phyloP scores from a whole-genome alignment of 1,284 basidiomycete genomes.

The Caloboletus firmus region DNA sequence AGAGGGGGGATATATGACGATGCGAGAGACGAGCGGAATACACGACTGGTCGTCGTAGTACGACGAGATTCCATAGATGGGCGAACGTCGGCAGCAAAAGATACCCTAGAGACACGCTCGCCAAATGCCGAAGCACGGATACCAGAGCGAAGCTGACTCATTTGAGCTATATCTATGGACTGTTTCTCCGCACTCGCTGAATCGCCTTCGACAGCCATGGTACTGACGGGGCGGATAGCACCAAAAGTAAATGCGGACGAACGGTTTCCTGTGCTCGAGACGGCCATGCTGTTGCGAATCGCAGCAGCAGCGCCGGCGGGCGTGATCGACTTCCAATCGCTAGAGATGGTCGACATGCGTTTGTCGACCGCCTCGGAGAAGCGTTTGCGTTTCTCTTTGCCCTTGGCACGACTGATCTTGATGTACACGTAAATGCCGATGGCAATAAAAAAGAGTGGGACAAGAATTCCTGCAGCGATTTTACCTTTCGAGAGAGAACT shows the following conservation, averaged over 20 bases:
- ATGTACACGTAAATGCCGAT: slow-evolving; percentile 54
- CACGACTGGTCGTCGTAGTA: slow-evolving; percentile 49
- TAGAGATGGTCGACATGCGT: slow-evolving; percentile 78
- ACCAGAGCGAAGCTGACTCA: slow-evolving; percentile 53
- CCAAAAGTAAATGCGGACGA: slow-evolving; percentile 57
- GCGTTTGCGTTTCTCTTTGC: slow-evolving; percentile 59
- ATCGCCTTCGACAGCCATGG: slow-evolving; percentile 47
- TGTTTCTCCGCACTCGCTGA: slow-evolving; percentile 32
- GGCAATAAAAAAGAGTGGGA: slow-evolving; percentile 63
- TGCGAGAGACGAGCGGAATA: slow-evolving; percentile 47
- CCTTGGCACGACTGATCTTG: slow-evolving; percentile 56
- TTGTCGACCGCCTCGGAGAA: slow-evolving; percentile 75
- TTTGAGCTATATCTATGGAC: slow-evolving; percentile 46
- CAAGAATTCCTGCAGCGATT: slow-evolving; percentile 74
- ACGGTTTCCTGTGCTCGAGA: slow-evolving; percentile 43
- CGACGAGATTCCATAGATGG: slow-evolving; percentile 60
- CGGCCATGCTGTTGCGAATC: slow-evolving; percentile 68
- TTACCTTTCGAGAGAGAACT: slow-evolving; percentile 55
- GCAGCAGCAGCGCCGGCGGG: slow-evolving; percentile 70
- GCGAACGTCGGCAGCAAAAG: slow-evolving; percentile 69
- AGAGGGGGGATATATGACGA: slow-evolving; percentile 54
- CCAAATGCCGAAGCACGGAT: slow-evolving; percentile 44
- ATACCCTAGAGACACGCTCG: slow-evolving; percentile 59
- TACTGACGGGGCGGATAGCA: slow-evolving; percentile 51
- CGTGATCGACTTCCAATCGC: slow-evolving; percentile 76